Percentiles rank a stretch among this genome's conserved stretches.
phyloP scores from a whole-genome alignment of 2,329 filamentous ascomycete genomes.

The Diaporthe citriasiana region DNA sequence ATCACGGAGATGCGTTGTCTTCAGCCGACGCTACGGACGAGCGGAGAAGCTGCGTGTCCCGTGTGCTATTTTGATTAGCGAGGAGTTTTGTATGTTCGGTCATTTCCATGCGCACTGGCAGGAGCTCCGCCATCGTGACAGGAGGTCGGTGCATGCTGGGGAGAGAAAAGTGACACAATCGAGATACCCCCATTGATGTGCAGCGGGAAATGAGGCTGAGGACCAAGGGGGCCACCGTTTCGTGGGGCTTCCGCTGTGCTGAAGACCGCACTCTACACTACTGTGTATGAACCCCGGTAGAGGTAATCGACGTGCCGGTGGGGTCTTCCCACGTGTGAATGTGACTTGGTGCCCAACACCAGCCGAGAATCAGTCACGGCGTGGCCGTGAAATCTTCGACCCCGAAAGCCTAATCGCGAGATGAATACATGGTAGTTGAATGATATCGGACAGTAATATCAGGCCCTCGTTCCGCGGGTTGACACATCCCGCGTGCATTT shows the following conservation, averaged over 20 bases:
- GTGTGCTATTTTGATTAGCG: slow-evolving; percentile 38
- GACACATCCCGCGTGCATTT: not conserved
- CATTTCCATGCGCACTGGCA: slow-evolving; percentile 39
- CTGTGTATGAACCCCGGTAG: not conserved
- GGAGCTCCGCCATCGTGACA: slow-evolving; percentile 19
- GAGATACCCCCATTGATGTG: slow-evolving; percentile 2
- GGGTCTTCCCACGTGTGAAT: slow-evolving; percentile 29
- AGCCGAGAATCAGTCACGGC: slow-evolving; percentile 17
- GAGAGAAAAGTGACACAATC: slow-evolving; percentile 14
- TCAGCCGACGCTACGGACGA: slow-evolving; percentile 14
- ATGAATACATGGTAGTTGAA: slow-evolving; percentile 5
- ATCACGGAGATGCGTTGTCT: slow-evolving; percentile 21
- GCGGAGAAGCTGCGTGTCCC: slow-evolving; percentile 20
- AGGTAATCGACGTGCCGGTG: slow-evolving; percentile 12
- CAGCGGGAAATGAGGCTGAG: slow-evolving; percentile 39
- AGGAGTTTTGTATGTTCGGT: slow-evolving; percentile 32
- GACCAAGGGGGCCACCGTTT: slow-evolving; percentile 35
- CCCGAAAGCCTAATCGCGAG: not conserved
- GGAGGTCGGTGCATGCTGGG: slow-evolving; percentile 6
- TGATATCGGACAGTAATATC: not conserved
- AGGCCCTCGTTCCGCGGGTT: slow-evolving; percentile 2
- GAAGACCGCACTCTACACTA: no score
- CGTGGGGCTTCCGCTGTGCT: slow-evolving; percentile 12
- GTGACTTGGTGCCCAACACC: slow-evolving; percentile 27
- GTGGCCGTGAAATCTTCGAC: not conserved